Conservation (phyloP, 257 asterid species). For the Solanum clarkiae region DNA sequence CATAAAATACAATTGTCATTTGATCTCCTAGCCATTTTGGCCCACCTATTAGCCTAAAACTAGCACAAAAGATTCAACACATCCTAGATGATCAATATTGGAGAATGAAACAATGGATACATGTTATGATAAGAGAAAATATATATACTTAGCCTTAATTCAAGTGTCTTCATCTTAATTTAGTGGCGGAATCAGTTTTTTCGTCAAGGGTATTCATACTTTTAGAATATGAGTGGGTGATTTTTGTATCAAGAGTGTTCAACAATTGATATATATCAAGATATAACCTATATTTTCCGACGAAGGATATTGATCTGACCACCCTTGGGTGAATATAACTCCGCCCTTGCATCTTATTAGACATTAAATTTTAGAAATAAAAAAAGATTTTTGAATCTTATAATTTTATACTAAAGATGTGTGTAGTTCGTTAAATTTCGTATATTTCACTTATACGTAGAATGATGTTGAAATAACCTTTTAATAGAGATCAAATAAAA, state of each 20-base stretch:
- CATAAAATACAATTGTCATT: not conserved
- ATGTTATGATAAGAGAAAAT: not conserved
- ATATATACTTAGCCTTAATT: not conserved
- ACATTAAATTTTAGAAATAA: not conserved
- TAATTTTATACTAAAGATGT: too few species aligned
- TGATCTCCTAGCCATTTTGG: not conserved
- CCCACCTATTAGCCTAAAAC: not conserved
- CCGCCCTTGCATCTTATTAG: not conserved
- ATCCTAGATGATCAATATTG: not conserved
- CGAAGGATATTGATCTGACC: too few species aligned
- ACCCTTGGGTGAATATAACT: too few species aligned
- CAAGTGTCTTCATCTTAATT: not conserved
- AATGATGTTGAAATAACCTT: not conserved
- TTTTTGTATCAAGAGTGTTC: too few species aligned
- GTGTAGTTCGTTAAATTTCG: too few species aligned
- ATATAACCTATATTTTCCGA: too few species aligned
- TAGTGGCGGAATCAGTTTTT: too few species aligned
- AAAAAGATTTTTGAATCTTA: accelerated
- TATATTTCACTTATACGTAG: not conserved
- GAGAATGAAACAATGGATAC: not conserved
- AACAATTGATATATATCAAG: too few species aligned
- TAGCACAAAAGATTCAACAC: not conserved
- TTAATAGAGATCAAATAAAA: not conserved
- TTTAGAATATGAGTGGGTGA: too few species aligned
- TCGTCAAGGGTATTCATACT: too few species aligned